phyloP scores from a whole-genome alignment of 768 basidiomycete genomes.

The Kwoniella sp. region DNA sequence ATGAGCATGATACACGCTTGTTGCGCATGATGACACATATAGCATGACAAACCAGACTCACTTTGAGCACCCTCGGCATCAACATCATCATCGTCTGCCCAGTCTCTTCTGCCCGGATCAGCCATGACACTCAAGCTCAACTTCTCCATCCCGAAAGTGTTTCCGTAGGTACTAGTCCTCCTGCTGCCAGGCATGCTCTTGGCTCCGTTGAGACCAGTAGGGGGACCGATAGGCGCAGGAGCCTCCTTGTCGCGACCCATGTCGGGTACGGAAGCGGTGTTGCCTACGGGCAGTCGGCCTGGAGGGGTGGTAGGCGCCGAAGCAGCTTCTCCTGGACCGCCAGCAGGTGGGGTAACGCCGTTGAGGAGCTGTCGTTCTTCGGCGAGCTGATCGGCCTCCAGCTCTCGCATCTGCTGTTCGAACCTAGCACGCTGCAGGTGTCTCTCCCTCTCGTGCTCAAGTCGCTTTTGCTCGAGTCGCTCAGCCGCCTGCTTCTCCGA shows the following conservation, averaged over 20 bases:
- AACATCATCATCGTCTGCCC: slow-evolving; percentile 50
- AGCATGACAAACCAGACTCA: slow-evolving; percentile 20
- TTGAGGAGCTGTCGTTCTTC: slow-evolving; percentile 45
- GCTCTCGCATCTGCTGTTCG: slow-evolving; percentile 92
- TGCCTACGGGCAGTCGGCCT: slow-evolving; percentile 64
- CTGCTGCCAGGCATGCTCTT: slow-evolving; percentile 55
- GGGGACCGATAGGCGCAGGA: slow-evolving; percentile 45
- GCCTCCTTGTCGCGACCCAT: slow-evolving; percentile 11
- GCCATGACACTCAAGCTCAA: slow-evolving; percentile 53
- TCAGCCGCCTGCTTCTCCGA: slow-evolving; percentile 55
- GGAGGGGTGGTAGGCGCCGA: slow-evolving; percentile 50
- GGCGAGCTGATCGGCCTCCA: slow-evolving; percentile 87
- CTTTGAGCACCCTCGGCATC: slow-evolving; percentile 51
- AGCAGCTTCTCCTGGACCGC: slow-evolving; percentile 24
- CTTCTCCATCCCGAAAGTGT: slow-evolving; percentile 54
- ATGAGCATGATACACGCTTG: background rate
- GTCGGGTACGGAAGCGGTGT: slow-evolving; percentile 58
- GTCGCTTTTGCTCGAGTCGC: slow-evolving; percentile 87
- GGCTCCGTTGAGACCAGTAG: slow-evolving; percentile 39
- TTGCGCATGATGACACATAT: background rate
- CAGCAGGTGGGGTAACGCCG: slow-evolving; percentile 63
- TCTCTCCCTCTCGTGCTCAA: slow-evolving; percentile 88
- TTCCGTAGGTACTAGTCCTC: slow-evolving; percentile 47
- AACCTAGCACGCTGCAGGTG: slow-evolving; percentile 82
- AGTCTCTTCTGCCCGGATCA: slow-evolving; percentile 23